Base-by-base conservation (phyloP, 331 rosid genomes). In the Spiraea crenata region DNA sequence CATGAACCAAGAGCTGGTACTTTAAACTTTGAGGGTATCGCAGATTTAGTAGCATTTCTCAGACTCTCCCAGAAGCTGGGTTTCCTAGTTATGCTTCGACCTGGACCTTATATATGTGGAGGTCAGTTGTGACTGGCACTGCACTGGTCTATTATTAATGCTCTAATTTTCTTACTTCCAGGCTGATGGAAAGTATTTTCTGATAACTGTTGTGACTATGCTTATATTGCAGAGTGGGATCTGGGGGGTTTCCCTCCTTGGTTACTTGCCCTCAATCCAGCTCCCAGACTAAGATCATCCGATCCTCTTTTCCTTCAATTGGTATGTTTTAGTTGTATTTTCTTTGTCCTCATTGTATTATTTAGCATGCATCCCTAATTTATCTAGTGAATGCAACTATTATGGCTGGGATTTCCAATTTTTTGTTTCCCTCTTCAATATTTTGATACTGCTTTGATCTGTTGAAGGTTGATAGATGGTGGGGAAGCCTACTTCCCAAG, bases 191-290 rank as follows among this genome's bases (percentile, higher is more conserved):
- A 44, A 39, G 41, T 25, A 38, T 59, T 41, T 51, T 37, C 14
- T 20, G 16, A 60, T 58, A 15, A 45, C 15, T 65, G 57, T 65
- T 67, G 50, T 52, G 46, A 48, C 47, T 70, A 38, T 64, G 62
- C 71, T 66, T 82, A 71, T 79, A 55, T 75, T 82, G 83, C 90
- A 93, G 97, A 90, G 84, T 93, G 98, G 98, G 97, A 93, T 74
- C 84, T 89, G 65, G 98, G 98, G 16, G 98, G 97, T 72, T 89
- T 90, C 77, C 97, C 97, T 69, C 89, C 87, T 74, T 93, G 98
- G 98, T 79, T 93, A 64, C 84, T 81, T 77, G 76, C 87, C 59
- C 81, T 75, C 78, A 73, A 77, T 65, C 97, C 98, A 57, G 72
- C 93, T 74, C 87, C 84, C 52, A 88, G 62, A 68, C 88, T 79